phyloP scores from a whole-genome alignment of 805 yeast species.

The Zygotorulaspora florentina region DNA sequence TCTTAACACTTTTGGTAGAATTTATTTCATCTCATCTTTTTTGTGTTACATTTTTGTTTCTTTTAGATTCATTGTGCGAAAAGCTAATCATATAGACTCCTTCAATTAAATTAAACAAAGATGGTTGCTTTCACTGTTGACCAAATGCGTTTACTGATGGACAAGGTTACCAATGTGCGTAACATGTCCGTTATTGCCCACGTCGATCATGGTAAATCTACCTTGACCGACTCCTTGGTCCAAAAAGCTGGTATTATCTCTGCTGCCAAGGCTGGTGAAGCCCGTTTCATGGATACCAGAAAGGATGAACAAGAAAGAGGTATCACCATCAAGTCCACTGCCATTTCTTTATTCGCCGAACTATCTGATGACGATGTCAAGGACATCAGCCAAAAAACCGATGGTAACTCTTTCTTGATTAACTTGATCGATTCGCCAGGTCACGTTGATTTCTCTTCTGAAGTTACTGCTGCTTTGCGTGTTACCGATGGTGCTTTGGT shows the following conservation, averaged over 20 bases:
- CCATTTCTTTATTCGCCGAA: conserved; percentile 91
- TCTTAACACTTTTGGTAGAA: background rate
- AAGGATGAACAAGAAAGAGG: conserved; percentile 99
- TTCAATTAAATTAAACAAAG: conserved; percentile 16
- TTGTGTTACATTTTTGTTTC: background rate
- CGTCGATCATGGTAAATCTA: conserved; percentile 99
- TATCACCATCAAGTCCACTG: conserved; percentile 98
- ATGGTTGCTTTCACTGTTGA: conserved; percentile 56
- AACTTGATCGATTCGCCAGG: conserved; percentile 99
- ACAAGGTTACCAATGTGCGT: conserved; percentile 99
- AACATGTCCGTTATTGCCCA: conserved; percentile 99
- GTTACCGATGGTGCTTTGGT: conserved; percentile 99
- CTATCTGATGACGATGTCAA: conserved; percentile 76
- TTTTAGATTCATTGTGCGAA: conserved; percentile 11
- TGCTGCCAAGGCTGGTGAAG: conserved; percentile 99
- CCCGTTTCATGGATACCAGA: conserved; percentile 99
- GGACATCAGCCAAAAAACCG: conserved; percentile 81
- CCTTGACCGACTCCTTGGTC: conserved; percentile 98
- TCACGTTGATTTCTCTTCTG: conserved; percentile 99
- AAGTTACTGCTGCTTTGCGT: conserved; percentile 99
- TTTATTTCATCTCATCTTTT: conserved; percentile 1
- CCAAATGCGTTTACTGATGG: conserved; percentile 99
- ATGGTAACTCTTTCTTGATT: conserved; percentile 90
- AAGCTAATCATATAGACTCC: conserved; percentile 15
- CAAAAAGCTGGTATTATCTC: conserved; percentile 99